Percentiles rank a stretch among this genome's conserved stretches.
Evolutionary conservation across 169 alveolate species (phyloP).

Genomic region (Eimeria sp.): DNA sequence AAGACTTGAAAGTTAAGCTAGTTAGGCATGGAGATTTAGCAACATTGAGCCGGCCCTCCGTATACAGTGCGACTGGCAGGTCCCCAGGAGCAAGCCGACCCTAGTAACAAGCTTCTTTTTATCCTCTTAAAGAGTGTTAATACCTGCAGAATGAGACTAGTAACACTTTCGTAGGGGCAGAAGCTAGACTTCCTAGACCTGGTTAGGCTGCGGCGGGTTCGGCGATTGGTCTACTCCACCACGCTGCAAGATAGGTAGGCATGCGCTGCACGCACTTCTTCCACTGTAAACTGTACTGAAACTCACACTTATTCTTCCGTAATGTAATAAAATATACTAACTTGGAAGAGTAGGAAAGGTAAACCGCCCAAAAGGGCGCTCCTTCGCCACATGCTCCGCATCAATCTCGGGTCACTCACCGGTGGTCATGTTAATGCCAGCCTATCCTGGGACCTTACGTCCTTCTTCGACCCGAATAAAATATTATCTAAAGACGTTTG

Average conservation of each 20-base stretch:
- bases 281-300: background rate
- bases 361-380: background rate
- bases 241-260: slow-evolving; percentile 6
- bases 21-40: background rate
- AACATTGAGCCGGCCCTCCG: background rate
- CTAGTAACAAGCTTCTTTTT: background rate
- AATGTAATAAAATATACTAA: background rate
- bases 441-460: background rate
- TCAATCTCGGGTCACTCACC: slow-evolving; percentile 29
- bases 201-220: slow-evolving; percentile 19
- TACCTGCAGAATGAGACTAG: background rate
- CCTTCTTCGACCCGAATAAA: background rate
- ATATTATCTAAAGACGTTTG: background rate
- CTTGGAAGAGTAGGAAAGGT: background rate
- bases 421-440: background rate
- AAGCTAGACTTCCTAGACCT: background rate
- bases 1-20: background rate
- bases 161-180: background rate
- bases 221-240: slow-evolving; percentile 8
- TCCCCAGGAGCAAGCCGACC: background rate
- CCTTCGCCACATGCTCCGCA: slow-evolving; percentile 2
- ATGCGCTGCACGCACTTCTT: background rate
- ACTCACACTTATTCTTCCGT: background rate
- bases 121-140: no score
- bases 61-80: background rate